Base-by-base conservation (phyloP, 2,329 filamentous ascomycete genomes). In the Cladosporium sp. region DNA sequence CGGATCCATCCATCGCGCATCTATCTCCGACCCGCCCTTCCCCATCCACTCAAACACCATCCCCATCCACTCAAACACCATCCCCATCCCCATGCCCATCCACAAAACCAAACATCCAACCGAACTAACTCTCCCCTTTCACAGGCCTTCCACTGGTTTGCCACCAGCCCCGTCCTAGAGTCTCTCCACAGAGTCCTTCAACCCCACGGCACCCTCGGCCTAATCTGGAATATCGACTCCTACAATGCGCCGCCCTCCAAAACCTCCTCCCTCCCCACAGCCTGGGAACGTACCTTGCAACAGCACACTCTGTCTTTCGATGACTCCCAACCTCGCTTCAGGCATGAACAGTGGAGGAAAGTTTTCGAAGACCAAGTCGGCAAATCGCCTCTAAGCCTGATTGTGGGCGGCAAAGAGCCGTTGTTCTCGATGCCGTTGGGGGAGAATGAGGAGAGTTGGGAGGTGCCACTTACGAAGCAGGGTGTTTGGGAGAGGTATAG, bases 141-240 rank as follows among this genome's bases (percentile, higher is more conserved):
- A 17, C 20, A 75, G 73, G 70, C 70, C 36, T 75, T 75, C 64
- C 73, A 77, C 66, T 77, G 87, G 87, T 91, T 91, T 72, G 83
- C 87, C 37, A 88, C 80, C 54, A 73, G 79, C 40, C 78, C 82
- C 35, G 76, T 86, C 0, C 73, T 91, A 25, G 71, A 75, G 45
- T 86, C 90, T 64, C 86, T 91, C n/a, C 80, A 84, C 63, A 81
- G 87, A 47, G 80, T 88, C 0, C 72, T 91, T 48, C 81, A 80
- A 65, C 83, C 83, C 0, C 80, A 79, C 6, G 81, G 81, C 6
- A 77, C 77, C 25, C 75, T 91, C 25, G 87, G 84, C 13, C 71
- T 89, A 69, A 85, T 91, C 54, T 91, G 88, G 88, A 90, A 63
- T 47, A 60, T 66, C 25, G 66, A 69, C 45, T 60, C 65, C 48